These are phyloP conservation scores for Fusarium ramigenum DNA, from an alignment of 2,329 filamentous ascomycete species.

Conservation along the genomic window DNA sequence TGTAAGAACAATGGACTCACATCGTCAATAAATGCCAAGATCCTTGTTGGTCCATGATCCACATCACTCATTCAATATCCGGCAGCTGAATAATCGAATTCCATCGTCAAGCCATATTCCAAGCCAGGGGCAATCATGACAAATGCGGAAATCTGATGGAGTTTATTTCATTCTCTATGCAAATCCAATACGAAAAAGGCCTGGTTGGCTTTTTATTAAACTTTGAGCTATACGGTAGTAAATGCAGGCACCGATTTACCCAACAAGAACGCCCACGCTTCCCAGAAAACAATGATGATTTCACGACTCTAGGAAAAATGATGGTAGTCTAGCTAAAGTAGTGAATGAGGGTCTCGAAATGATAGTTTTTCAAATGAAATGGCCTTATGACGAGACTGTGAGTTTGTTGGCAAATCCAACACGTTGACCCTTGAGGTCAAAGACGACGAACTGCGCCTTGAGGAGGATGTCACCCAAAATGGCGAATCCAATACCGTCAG, in stretches of 20 bases:
- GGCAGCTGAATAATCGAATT: neutral
- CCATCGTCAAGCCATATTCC: neutral
- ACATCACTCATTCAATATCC: neutral
- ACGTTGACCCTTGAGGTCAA: slow-evolving; percentile 45
- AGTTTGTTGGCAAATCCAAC: slow-evolving; percentile 54
- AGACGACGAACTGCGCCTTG: slow-evolving; percentile 57
- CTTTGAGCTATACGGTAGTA: slow-evolving; percentile 14
- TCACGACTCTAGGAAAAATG: neutral
- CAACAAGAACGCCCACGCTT: slow-evolving; percentile 33
- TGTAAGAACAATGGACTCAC: neutral
- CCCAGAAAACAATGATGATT: slow-evolving; percentile 10
- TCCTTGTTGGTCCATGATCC: neutral
- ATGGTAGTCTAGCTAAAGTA: neutral
- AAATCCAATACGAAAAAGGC: neutral
- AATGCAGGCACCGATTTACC: slow-evolving; percentile 12
- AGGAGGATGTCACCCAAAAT: slow-evolving; percentile 55
- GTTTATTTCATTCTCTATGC: neutral
- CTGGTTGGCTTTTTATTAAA: slow-evolving; percentile 14
- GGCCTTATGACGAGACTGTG: slow-evolving; percentile 5
- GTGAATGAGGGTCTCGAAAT: neutral
- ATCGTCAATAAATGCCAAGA: neutral
- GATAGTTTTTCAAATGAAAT: neutral
- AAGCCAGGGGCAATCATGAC: neutral
- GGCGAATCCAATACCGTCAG: slow-evolving; percentile 49
- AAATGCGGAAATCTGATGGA: neutral